Evolutionary conservation across 2,329 filamentous ascomycete species (phyloP), one percentile per base, ranked within the genome.

Genomic region (Colletotrichum sp.): DNA sequence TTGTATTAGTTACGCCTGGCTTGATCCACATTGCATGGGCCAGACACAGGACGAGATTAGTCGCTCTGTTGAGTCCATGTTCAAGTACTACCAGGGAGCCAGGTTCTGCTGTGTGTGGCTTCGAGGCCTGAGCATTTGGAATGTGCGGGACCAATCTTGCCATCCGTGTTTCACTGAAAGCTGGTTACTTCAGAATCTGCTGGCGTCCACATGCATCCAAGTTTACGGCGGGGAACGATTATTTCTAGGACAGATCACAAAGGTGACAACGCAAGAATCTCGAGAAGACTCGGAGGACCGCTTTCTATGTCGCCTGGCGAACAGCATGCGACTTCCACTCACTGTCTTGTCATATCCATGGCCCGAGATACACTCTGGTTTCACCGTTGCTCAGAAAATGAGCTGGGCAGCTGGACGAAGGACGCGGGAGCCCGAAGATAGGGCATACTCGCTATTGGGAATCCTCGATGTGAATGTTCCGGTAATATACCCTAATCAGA

Each of bases 161-260:
- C 36, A 49, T 52, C 44, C 44, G n/a, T 52, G 44, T 52, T 52
- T 22, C 44, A 22, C 0, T 25, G 44, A 52, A 52, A 52, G 44
- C 4, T 52, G n/a, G 44, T 52, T 52, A 52, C 44, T 52, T 52
- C 44, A 52, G 0, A 0, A 52, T 22, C 44, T 52, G 44, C 44
- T 52, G 3, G 44, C 44, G 44, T 52, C 44, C 3, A 52, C 6
- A 22, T 0, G n/a, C 4, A 5, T 52, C 2, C 0, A 22, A 22
- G n/a, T 52, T 0, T 52, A 22, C 44, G 0, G 0, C 44, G 0
- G 4, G n/a, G 12, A 52, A 22, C 44, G 44, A 2, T 25, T 0
- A 52, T 5, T 22, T 52, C 1, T 52, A 0, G 44, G 44, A 52
- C 6, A 52, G 44, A 22, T 52, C 44, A 8, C 44, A 52, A 49